A percentile compares a stretch with the other conserved stretches of the same genome.
Conservation (phyloP, 208 protist genomes). For the Crithidia sp. region DNA sequence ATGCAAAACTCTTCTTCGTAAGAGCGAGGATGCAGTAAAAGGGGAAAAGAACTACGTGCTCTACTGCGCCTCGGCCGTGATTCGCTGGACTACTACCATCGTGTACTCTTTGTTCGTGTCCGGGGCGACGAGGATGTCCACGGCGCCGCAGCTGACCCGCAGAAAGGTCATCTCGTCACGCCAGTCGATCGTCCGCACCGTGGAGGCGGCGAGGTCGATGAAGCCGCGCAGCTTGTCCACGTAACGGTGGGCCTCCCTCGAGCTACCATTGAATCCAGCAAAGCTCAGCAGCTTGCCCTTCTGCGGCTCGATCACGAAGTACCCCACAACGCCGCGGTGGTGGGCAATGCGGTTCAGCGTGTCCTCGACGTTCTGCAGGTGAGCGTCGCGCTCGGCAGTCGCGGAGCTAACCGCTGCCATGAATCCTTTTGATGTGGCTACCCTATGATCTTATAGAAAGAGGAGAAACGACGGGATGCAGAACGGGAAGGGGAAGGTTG, state of each 20-base stretch:
- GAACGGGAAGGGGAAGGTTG: no score
- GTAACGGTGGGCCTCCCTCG: conserved; percentile 53
- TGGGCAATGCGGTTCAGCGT: conserved; percentile 71
- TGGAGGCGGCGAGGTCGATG: conserved; percentile 71
- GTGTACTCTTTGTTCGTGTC: conserved; percentile 81
- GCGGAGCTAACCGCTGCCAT: conserved; percentile 35
- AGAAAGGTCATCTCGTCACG: conserved; percentile 85
- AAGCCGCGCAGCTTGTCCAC: conserved; percentile 69
- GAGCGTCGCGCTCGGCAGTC: conserved; percentile 54
- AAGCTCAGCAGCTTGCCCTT: conserved; percentile 63
- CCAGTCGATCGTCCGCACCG: conserved; percentile 79
- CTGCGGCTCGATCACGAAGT: conserved; percentile 74
- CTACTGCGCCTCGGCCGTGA: conserved; percentile 14
- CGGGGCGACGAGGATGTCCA: conserved; percentile 80
- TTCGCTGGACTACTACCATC: conserved; percentile 78
- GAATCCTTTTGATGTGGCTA: no score
- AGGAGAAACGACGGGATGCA: no score
- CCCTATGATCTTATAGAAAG: no score
- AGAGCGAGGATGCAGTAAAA: neutral
- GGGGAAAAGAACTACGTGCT: neutral
- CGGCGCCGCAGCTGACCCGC: conserved; percentile 63
- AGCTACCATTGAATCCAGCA: conserved; percentile 63
- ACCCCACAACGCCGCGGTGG: conserved; percentile 82
- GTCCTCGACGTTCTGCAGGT: conserved; percentile 68
- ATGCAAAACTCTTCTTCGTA: no score